Percentiles rank a stretch among this genome's conserved stretches.
phyloP scores from a whole-genome alignment of 2,329 filamentous ascomycete genomes.

The Aureobasidium lini region DNA sequence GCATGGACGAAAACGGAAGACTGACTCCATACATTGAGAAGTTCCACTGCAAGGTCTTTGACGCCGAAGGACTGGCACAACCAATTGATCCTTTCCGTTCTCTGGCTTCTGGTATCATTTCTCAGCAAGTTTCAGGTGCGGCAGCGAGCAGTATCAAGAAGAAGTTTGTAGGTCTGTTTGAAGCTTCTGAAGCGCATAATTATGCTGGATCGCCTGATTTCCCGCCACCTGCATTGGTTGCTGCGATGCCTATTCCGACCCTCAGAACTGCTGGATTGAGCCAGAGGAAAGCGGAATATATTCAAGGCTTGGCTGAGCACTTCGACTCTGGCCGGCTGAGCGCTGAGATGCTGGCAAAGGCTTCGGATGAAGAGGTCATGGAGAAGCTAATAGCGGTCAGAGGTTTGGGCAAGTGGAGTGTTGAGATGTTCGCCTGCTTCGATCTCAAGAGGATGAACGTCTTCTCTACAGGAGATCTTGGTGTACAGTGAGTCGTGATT shows the following conservation, averaged over 20 bases:
- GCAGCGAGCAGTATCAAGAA: conserved; percentile 83
- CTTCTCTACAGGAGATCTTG: conserved; percentile 84
- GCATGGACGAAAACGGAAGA: conserved; percentile 55
- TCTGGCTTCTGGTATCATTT: conserved; percentile 81
- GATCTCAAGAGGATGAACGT: conserved; percentile 91
- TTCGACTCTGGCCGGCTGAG: conserved; percentile 69
- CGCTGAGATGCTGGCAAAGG: conserved; percentile 66
- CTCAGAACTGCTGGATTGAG: conserved; percentile 83
- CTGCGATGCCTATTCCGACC: conserved; percentile 51
- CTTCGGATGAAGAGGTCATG: conserved; percentile 78
- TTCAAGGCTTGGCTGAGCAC: conserved; percentile 75
- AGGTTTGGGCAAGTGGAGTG: conserved; percentile 81
- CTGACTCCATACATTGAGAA: conserved; percentile 65
- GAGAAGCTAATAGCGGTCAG: conserved; percentile 76
- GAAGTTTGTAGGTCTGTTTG: conserved; percentile 73
- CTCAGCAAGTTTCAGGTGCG: conserved; percentile 90
- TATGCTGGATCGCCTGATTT: conserved; percentile 42
- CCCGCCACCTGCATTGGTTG: conserved; percentile 69
- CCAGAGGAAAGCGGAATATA: conserved; percentile 92
- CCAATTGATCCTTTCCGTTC: conserved; percentile 81
- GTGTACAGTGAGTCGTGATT: conserved; percentile 60
- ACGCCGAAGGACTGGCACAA: conserved; percentile 72
- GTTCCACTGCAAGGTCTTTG: conserved; percentile 72
- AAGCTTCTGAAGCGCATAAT: conserved; percentile 24
- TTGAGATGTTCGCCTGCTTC: conserved; percentile 98